A percentile compares a stretch with the other conserved stretches of the same genome.
Evolutionary conservation across 257 asterid genomes (phyloP).

Genomic region (Salvia hispanica): DNA sequence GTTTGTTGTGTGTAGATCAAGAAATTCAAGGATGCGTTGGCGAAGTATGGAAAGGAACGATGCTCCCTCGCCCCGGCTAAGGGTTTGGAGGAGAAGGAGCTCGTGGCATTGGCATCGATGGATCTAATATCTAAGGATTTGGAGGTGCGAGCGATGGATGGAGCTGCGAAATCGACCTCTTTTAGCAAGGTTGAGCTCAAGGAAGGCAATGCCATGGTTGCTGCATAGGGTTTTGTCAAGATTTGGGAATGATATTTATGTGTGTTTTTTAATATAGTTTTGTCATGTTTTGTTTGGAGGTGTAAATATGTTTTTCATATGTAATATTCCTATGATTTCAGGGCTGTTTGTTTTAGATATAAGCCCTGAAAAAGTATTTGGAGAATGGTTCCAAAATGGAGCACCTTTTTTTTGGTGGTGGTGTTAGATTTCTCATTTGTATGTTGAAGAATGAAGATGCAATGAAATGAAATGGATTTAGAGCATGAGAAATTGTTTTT

Average conservation of each 20-base stretch:
- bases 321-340: slow-evolving; percentile 24
- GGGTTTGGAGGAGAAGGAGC: slow-evolving; percentile 75
- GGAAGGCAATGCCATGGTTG: slow-evolving; percentile 49
- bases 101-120: slow-evolving; percentile 67
- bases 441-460: slow-evolving; percentile 12
- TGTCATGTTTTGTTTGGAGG: slow-evolving; percentile 9
- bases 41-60: slow-evolving; percentile 64
- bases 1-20: slow-evolving; percentile 59
- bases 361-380: slow-evolving; percentile 46
- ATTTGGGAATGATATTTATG: slow-evolving; percentile 9
- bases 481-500: background rate
- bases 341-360: slow-evolving; percentile 54
- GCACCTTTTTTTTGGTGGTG: slow-evolving; percentile 14
- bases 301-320: slow-evolving; percentile 35
- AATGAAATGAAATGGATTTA: slow-evolving; percentile 16
- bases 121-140: slow-evolving; percentile 49
- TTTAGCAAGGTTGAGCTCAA: slow-evolving; percentile 37
- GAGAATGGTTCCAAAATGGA: slow-evolving; percentile 24
- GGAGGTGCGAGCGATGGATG: slow-evolving; percentile 43
- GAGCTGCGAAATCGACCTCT: slow-evolving; percentile 25
- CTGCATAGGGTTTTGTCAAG: slow-evolving; percentile 44
- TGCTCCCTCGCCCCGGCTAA: slow-evolving; percentile 65
- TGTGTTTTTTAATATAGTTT: background rate
- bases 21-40: slow-evolving; percentile 85
- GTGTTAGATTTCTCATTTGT: slow-evolving; percentile 18